phyloP scores from a whole-genome alignment of 2,329 filamentous ascomycete genomes.

The Ophiostoma ulmi region DNA sequence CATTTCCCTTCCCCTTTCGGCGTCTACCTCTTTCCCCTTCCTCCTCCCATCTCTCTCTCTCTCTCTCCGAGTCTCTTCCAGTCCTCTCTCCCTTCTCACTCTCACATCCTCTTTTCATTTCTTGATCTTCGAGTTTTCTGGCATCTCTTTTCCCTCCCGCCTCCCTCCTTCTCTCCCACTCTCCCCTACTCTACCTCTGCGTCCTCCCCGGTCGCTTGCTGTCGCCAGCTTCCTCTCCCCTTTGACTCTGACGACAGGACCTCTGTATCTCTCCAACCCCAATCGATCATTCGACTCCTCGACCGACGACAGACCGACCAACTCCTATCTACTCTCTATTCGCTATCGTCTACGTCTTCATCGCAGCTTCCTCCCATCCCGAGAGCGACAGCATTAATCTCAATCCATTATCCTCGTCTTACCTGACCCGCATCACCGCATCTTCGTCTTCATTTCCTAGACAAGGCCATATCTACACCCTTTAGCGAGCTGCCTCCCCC shows the following conservation, averaged over 20 bases:
- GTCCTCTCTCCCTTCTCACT: constrained; percentile 11
- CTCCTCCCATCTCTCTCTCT: constrained; percentile 12
- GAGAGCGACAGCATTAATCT: neutral
- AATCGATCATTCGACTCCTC: neutral
- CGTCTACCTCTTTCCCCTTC: constrained; percentile 17
- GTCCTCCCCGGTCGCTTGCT: neutral
- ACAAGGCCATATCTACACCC: neutral
- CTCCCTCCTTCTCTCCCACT: neutral
- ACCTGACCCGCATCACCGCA: neutral
- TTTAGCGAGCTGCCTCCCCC: constrained; percentile 1
- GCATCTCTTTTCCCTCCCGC: constrained; percentile 5
- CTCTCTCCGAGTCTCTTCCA: neutral
- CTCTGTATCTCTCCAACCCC: neutral
- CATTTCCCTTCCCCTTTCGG: constrained; percentile 22
- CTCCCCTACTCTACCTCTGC: constrained; percentile 10
- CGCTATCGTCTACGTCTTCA: neutral
- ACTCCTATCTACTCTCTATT: neutral
- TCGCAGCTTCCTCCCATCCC: neutral
- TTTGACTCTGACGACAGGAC: neutral
- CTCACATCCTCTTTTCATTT: neutral
- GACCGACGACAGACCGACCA: neutral
- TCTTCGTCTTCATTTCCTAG: neutral
- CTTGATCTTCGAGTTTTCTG: constrained; percentile 7
- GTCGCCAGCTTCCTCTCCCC: neutral
- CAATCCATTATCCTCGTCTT: constrained; percentile 3